These are phyloP conservation scores for Rubroboletus pulcherrimus DNA, from an alignment of 768 basidiomycete genomes.

Conservation along the genomic window DNA sequence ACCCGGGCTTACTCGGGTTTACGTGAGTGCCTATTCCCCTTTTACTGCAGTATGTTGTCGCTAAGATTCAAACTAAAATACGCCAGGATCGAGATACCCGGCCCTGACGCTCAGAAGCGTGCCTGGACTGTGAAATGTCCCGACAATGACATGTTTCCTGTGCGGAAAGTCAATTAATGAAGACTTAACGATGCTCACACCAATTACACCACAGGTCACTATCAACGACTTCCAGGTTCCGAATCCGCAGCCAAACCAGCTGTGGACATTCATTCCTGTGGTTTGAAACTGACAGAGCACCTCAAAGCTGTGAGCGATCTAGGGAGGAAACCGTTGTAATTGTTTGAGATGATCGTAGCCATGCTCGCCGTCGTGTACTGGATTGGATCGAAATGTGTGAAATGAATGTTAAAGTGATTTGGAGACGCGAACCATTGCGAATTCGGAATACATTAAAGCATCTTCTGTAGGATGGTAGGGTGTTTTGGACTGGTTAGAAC, in stretches of 20 bases:
- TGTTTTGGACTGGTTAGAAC: too few relatives aligned
- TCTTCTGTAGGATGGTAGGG: too few relatives aligned
- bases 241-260: neutral
- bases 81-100: neutral
- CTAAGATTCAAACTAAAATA: neutral
- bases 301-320: neutral
- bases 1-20: too few relatives aligned
- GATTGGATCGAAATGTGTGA: neutral
- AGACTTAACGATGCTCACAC: constrained; percentile 1
- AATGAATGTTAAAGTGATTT: neutral
- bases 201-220: neutral
- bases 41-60: neutral
- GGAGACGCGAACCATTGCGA: neutral
- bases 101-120: too few relatives aligned
- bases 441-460: too few relatives aligned
- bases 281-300: rapidly evolving
- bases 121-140: neutral
- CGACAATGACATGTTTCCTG: neutral
- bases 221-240: neutral
- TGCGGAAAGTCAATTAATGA: neutral
- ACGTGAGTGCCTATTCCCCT: neutral
- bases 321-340: neutral
- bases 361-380: neutral
- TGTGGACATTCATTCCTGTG: neutral
- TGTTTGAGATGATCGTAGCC: neutral